Base-by-base conservation (phyloP, 768 basidiomycete genomes). In the Kwoniella newhampshirensis region DNA sequence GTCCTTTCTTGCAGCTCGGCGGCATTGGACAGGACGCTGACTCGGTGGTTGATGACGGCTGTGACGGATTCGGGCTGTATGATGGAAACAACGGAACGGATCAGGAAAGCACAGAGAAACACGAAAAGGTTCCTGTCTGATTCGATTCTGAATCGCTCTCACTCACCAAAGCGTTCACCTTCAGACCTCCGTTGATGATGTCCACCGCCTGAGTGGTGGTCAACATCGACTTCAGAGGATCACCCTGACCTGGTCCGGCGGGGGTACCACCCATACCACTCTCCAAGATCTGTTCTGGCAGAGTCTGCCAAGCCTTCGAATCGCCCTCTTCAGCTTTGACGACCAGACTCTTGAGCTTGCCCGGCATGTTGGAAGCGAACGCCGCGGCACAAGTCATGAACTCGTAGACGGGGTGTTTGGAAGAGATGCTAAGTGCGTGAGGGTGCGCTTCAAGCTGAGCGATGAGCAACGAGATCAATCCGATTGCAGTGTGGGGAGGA, bases 401-500 rank as follows among this genome's bases (percentile, higher is more conserved):
- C 4, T 54, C 59, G 36, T 75, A 57, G 21, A 71, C 32, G 4
- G 75, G 74, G 11, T 62, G 68, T 11, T 54, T 56, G 20, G 46
- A 25, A 7, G 54, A 60, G 26, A 81, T 63, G 46, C 60, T 53
- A 6, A 77, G 68, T 39, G 59, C 21, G 27, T 66, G 73, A 1
- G 88, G 87, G 69, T 88, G 79, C 6, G 78, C 71, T 71, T 93
- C 90, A 35, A 86, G 81, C 27, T 83, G 78, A 12, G 85, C 84
- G 25, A 93, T 79, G 4, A 88, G 74, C 1, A 82, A 77, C 2
- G 90, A 80, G 28, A 93, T 82, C 39, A 89, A 85, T 9, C 90
- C 89, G 50, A 92, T 66, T 84, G 87, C 69, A 1, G 90, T 93
- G 63, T 94, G 89, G 1, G 77, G 69, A 17, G 87, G 88, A 23